phyloP scores from a whole-genome alignment of 2,329 filamentous ascomycete genomes.

The Botryotinia narcissicola region DNA sequence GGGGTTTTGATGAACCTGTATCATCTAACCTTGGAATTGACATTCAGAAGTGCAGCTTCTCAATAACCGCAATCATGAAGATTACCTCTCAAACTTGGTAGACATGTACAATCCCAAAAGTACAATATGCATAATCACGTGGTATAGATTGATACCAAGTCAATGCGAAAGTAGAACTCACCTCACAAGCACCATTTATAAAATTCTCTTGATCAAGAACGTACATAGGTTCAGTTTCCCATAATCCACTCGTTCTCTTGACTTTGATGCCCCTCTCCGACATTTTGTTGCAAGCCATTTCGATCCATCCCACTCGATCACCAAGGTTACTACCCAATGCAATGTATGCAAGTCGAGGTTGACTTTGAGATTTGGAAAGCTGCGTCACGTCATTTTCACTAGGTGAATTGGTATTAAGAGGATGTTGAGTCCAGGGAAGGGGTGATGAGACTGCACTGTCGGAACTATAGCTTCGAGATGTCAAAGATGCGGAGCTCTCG shows the following conservation, averaged over 20 bases:
- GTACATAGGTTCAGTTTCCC: slow-evolving; percentile 97
- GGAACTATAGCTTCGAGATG: slow-evolving; percentile 6
- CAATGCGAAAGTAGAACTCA: slow-evolving; percentile 44
- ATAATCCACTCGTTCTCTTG: slow-evolving; percentile 79
- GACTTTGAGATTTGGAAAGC: background rate
- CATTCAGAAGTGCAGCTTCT: background rate
- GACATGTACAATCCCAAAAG: background rate
- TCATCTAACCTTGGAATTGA: background rate
- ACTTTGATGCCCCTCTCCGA: slow-evolving; percentile 69
- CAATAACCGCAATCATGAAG: background rate
- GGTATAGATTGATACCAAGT: background rate
- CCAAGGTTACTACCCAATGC: slow-evolving; percentile 92
- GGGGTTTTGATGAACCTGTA: background rate
- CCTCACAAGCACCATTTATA: slow-evolving; percentile 89
- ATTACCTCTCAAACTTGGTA: background rate
- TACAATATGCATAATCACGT: background rate
- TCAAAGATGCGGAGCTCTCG: background rate
- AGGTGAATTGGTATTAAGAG: background rate
- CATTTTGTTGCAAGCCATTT: slow-evolving; percentile 78
- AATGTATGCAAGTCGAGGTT: slow-evolving; percentile 60
- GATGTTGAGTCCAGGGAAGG: slow-evolving; percentile 15
- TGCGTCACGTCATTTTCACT: background rate
- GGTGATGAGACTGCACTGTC: background rate
- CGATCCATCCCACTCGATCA: slow-evolving; percentile 80
- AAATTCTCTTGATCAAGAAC: slow-evolving; percentile 85